Base-by-base conservation (phyloP, 139 green algal species). In the Pedinophyceae sp. region DNA sequence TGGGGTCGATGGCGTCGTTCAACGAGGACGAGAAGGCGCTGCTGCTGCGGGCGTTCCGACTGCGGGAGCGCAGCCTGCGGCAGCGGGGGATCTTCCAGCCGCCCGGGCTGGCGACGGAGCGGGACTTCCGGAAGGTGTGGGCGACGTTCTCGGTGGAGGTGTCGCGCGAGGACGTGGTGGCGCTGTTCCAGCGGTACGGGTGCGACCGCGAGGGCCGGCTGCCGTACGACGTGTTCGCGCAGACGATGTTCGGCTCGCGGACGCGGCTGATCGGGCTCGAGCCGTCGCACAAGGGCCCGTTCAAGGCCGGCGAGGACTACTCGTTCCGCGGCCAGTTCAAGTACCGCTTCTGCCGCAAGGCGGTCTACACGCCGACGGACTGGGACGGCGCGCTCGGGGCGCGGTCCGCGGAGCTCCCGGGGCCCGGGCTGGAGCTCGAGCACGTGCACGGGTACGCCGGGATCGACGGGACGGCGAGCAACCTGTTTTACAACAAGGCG, bases 121-220 rank as follows among this genome's bases (percentile, higher is more conserved):
- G 23, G 27, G 27, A 41, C 27, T 55, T 55, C 50, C 48, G 65
- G 25, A 65, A 69, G 29, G 65, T 61, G 2, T 81, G 63, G 52
- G 59, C 64, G 53, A 72, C 65, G 52, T 61, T 81, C 50, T 63
- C 63, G 46, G 39, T 81, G 13, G 54, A 57, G 10, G 51, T 81
- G 2, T 63, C 30, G 23, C 59, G 69, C 55, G 66, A 71, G 38
- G 65, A 80, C 55, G 71, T 66, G 17, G 23, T 25, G 16, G 71
- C 64, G 1, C 23, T 80, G 40, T 80, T 80, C 59, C 59, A 71
- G 49, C 74, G 74, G 61, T 75, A 74, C 50, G 69, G 69, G 39
- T 70, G 60, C 22, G 58, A 55, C 30, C 39, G 29, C 23, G 59
- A 80, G 58, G 69, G 69, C 4, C 38, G 72, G 27, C 54, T 80